Evolutionary conservation across 78 protist genomes (phyloP).

Genomic region (Dictyostelium intermedium): DNA sequence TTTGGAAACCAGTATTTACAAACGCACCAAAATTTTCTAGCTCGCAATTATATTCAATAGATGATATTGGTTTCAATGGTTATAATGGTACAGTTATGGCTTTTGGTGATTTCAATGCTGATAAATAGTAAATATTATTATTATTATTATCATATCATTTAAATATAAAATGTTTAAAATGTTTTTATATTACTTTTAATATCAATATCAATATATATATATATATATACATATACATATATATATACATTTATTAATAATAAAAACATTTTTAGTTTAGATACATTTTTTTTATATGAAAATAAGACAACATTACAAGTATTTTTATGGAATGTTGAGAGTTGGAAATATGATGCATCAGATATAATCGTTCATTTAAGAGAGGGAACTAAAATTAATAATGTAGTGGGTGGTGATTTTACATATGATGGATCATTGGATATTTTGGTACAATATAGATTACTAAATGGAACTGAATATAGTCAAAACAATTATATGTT

Average conservation of each 20-base stretch:
- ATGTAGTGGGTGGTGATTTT: constrained; percentile 69
- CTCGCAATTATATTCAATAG: constrained; percentile 34
- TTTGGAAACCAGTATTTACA: constrained; percentile 74
- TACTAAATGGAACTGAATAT: neutral
- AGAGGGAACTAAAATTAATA: neutral
- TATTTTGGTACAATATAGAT: constrained; percentile 40
- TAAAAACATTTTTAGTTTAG: no score
- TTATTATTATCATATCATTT: no score
- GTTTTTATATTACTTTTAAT: neutral
- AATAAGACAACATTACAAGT: constrained; percentile 69
- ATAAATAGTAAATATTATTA: constrained; percentile 49
- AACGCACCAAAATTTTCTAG: constrained; percentile 64
- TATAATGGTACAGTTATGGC: constrained; percentile 57
- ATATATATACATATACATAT: no score
- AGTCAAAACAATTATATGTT: neutral
- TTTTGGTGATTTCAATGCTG: constrained; percentile 80
- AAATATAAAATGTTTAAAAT: no score
- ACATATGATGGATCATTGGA: constrained; percentile 73
- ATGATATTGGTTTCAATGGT: constrained; percentile 30
- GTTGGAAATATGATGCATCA: constrained; percentile 66
- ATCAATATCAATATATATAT: neutral
- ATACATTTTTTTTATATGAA: constrained; percentile 48
- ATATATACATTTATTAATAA: no score
- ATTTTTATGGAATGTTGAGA: constrained; percentile 62
- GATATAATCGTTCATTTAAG: neutral